These are phyloP conservation scores for Penicillium bialowiezense DNA, from an alignment of 495 filamentous ascomycete species.

Conservation along the genomic window DNA sequence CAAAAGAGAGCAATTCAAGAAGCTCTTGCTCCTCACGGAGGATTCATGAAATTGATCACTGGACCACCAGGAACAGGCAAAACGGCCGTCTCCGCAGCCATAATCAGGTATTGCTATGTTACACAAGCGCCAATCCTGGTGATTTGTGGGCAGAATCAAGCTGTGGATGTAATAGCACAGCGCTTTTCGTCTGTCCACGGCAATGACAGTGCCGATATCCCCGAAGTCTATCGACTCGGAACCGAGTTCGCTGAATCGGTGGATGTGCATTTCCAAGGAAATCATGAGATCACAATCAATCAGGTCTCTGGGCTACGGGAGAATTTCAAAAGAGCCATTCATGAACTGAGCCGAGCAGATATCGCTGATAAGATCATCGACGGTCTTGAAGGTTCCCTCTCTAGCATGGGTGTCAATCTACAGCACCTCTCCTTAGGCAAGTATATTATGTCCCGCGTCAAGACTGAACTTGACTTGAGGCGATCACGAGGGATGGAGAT, in stretches of 20 bases:
- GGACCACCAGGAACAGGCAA: not conserved
- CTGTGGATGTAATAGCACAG: not conserved
- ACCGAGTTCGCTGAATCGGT: slow-evolving; percentile 1
- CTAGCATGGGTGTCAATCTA: no score
- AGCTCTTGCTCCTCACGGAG: not conserved
- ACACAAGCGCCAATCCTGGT: not conserved
- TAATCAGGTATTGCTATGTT: not conserved
- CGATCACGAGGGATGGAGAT: no score
- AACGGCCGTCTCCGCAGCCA: not conserved
- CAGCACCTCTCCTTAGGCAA: no score
- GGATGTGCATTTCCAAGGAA: not conserved
- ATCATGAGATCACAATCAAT: no score
- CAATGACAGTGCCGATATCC: not conserved
- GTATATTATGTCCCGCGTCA: no score
- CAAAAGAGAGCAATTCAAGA: not conserved
- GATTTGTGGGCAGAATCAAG: slow-evolving; percentile 1
- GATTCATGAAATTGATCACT: not conserved
- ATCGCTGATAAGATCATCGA: no score
- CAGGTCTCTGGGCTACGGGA: no score
- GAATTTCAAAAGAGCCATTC: no score
- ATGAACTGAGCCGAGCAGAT: no score
- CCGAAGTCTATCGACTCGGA: not conserved
- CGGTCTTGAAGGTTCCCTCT: no score
- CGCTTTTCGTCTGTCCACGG: not conserved
- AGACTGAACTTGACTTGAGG: no score